Evolutionary conservation across 2,329 filamentous ascomycete species (phyloP), one percentile per base, ranked within the genome.

Genomic region (Verticillium zaregamsianum): DNA sequence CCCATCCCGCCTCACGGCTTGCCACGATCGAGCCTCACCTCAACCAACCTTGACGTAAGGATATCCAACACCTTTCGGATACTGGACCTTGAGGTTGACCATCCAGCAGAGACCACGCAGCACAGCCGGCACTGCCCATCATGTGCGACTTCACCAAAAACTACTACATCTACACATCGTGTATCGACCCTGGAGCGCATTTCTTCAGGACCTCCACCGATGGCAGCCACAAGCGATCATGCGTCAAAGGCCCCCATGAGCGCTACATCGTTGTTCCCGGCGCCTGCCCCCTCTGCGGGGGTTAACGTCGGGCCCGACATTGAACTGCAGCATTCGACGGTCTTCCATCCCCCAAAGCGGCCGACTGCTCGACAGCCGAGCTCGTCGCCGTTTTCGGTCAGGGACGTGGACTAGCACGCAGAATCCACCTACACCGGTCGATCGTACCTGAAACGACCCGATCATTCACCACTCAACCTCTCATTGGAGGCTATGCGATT

Each of bases 161-260:
- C 75, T 92, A 89, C 73, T 91, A 91, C 76, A 88, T 92, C 73
- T 92, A 91, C 77, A 87, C 87, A 62, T 82, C 85, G 54, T 92
- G 90, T 70, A 75, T 82, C 61, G 87, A 91, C 70, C 89, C 89
- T 0, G 86, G 85, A 49, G 80, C 84, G 17, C 90, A 92, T 73
- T 91, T 91, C 74, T 88, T 90, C 73, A 82, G 85, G 66, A 91
- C 87, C 2, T 86, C 86, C 1, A 79, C 88, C 59, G 90, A 92
- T 68, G 89, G 88, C 61, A 85, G 79, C 70, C 81, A 80, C 65
- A 82, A 86, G 62, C 75, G 80, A 35, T 78, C 82, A 35, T 92
- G 90, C 68, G 70, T 82, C 6, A 80, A 82, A 61, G 84, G 88
- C 0, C 90, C 90, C 32, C 90, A 92, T 72, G 89, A 92, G 72